Evolutionary conservation across 2,329 filamentous ascomycete genomes (phyloP).

Genomic region (Xylariaceae sp.): DNA sequence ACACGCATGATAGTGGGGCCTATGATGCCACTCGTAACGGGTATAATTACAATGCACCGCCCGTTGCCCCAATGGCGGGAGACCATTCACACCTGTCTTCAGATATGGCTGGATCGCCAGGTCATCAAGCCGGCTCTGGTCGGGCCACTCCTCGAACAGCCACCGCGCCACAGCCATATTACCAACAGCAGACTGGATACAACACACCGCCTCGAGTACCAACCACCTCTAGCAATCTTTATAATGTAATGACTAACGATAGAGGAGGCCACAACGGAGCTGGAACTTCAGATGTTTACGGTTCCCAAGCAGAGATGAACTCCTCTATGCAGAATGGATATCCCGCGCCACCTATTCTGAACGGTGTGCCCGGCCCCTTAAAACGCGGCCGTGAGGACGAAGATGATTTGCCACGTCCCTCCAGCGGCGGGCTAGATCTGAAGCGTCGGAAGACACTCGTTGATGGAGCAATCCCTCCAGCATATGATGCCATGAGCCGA

Average conservation of each 20-base stretch:
- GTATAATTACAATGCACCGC: conserved; percentile 73
- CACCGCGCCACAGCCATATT: conserved; percentile 67
- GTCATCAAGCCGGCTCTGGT: conserved; percentile 74
- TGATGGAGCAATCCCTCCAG: conserved; percentile 52
- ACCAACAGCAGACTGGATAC: conserved; percentile 65
- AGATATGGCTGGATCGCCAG: conserved; percentile 78
- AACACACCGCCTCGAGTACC: conserved; percentile 70
- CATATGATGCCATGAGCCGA: conserved; percentile 48
- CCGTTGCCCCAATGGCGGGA: conserved; percentile 61
- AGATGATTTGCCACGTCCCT: conserved; percentile 56
- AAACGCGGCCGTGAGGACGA: conserved; percentile 56
- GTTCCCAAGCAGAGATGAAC: conserved; percentile 58
- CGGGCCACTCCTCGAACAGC: conserved; percentile 82
- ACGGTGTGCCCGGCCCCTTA: conserved; percentile 49
- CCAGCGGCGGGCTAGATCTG: conserved; percentile 59
- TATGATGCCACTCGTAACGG: conserved; percentile 70
- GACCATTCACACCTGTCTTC: conserved; percentile 75
- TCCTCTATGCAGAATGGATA: conserved; percentile 59
- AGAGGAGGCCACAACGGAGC: conserved; percentile 64
- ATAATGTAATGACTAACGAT: conserved; percentile 84
- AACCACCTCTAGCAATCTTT: conserved; percentile 73
- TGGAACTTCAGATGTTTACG: conserved; percentile 65
- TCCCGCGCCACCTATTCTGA: conserved; percentile 59
- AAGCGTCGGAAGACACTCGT: conserved; percentile 79
- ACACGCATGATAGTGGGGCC: conserved; percentile 74